These are phyloP conservation scores for Puccinia novopanici DNA, from an alignment of 1,284 basidiomycete species.

Conservation along the genomic window DNA sequence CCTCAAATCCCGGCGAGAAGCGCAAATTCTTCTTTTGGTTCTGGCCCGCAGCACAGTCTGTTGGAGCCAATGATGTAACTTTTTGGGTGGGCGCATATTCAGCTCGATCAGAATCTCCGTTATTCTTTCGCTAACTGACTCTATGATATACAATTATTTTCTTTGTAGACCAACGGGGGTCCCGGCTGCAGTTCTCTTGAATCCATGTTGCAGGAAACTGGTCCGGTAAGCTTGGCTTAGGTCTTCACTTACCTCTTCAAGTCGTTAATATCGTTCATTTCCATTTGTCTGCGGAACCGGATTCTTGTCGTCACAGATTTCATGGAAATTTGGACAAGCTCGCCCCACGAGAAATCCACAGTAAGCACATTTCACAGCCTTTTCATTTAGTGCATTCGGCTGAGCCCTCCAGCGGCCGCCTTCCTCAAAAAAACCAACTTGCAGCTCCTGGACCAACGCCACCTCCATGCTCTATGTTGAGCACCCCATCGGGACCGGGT, in stretches of 20 bases:
- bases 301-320: neutral
- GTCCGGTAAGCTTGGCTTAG: slow-evolving; percentile 22
- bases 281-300: neutral
- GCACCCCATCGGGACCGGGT: slow-evolving; percentile 42
- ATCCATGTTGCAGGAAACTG: slow-evolving; percentile 48
- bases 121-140: slow-evolving; percentile 12
- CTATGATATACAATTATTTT: neutral
- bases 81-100: slow-evolving; percentile 39
- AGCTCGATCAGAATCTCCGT: neutral
- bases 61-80: slow-evolving; percentile 32
- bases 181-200: slow-evolving; percentile 50
- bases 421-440: neutral
- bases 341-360: slow-evolving; percentile 70
- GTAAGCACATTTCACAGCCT: slow-evolving; percentile 63
- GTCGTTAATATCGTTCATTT: neutral
- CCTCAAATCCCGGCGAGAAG: slow-evolving; percentile 26
- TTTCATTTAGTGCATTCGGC: neutral
- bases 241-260: neutral
- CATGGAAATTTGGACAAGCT: slow-evolving; percentile 69
- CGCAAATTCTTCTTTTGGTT: slow-evolving; percentile 49
- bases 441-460: slow-evolving; percentile 46
- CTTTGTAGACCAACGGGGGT: slow-evolving; percentile 44
- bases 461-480: slow-evolving; percentile 47
- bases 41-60: slow-evolving; percentile 15
- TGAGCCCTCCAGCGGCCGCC: neutral